A percentile compares a stretch with the other conserved stretches of the same genome.
Conservation (phyloP, 2,329 filamentous ascomycete species). For the Nemania sp. region DNA sequence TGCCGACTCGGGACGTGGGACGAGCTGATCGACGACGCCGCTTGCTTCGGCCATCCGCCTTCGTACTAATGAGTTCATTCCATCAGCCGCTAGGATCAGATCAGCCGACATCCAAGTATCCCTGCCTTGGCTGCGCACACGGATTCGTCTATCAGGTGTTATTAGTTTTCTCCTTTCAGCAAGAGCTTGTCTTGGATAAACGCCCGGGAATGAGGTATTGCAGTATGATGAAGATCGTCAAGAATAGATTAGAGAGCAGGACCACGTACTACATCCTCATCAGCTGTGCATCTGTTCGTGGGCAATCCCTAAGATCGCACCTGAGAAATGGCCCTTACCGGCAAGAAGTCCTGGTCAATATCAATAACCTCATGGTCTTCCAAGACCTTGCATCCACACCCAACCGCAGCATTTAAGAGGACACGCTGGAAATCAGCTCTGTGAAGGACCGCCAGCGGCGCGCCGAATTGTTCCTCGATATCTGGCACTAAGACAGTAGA, state of each 20-base stretch:
- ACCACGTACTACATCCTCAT: conserved; percentile 16
- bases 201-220: neutral
- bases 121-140: conserved; percentile 23
- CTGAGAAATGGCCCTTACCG: conserved; percentile 15
- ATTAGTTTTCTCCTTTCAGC: neutral
- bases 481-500: conserved; percentile 25
- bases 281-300: conserved; percentile 2
- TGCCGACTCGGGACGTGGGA: conserved; percentile 55
- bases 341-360: conserved; percentile 30
- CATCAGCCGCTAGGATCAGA: conserved; percentile 57
- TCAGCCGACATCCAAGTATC: conserved; percentile 47
- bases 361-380: conserved; percentile 33
- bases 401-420: conserved; percentile 28
- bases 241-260: neutral
- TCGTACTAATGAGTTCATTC: conserved; percentile 55
- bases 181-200: neutral
- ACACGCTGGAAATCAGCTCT: conserved; percentile 36
- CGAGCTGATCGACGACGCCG: conserved; percentile 46
- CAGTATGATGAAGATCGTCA: neutral
- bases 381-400: conserved; percentile 30
- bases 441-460: conserved; percentile 35
- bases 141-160: conserved; percentile 31
- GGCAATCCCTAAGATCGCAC: neutral
- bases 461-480: conserved; percentile 30
- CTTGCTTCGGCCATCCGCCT: conserved; percentile 45